Conservation (phyloP, 768 basidiomycete genomes). For the Lentinula boryana region DNA sequence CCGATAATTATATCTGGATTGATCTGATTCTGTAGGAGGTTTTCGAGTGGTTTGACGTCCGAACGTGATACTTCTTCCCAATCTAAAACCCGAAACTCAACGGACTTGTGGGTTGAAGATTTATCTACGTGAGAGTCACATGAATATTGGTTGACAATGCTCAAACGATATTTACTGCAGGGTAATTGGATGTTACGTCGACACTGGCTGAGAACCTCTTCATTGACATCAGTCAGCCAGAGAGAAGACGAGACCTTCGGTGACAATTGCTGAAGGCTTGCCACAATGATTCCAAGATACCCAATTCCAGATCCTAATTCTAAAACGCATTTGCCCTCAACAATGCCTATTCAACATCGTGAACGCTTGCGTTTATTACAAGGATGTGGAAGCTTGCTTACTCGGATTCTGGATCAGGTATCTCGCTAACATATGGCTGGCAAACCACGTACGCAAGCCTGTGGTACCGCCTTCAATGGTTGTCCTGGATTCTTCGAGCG, state of each 20-base stretch:
- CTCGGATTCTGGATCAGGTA: constrained; percentile 55
- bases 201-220: constrained; percentile 58
- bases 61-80: constrained; percentile 56
- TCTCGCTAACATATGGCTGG: constrained; percentile 60
- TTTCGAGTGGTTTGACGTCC: constrained; percentile 16
- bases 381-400: constrained; percentile 21
- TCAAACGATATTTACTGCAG: constrained; percentile 44
- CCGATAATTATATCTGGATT: constrained; percentile 59
- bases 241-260: constrained; percentile 16
- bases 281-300: constrained; percentile 63
- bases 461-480: constrained; percentile 75
- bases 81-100: constrained; percentile 48
- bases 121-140: constrained; percentile 32
- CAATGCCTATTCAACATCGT: neutral
- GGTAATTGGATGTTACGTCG: constrained; percentile 50
- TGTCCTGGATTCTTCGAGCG: constrained; percentile 68
- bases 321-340: constrained; percentile 39
- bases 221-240: constrained; percentile 61
- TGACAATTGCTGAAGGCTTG: constrained; percentile 42
- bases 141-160: neutral
- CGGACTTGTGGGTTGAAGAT: constrained; percentile 41
- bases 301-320: constrained; percentile 76
- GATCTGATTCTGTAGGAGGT: constrained; percentile 34
- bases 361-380: neutral
- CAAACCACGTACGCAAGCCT: constrained; percentile 74